phyloP scores from a whole-genome alignment of 768 basidiomycete species.

The Pleurotus platypus region DNA sequence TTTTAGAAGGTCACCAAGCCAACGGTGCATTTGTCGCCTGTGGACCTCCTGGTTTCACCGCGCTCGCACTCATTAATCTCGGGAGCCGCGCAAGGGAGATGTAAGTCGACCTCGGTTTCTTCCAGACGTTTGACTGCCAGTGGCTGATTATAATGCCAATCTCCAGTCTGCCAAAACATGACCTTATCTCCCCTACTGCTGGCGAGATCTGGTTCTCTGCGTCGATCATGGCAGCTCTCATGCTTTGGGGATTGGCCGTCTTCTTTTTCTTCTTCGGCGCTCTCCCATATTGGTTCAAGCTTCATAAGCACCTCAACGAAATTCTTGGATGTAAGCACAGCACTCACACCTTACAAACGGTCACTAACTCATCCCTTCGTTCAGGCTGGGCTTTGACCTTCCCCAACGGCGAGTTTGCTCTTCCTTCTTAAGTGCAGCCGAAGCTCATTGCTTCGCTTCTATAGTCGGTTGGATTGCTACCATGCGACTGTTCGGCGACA shows the following conservation, averaged over 20 bases:
- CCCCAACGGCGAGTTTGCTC: constrained; percentile 31
- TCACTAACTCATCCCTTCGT: background rate
- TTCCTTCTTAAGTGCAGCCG: background rate
- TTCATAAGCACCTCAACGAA: constrained; percentile 40
- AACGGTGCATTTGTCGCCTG: constrained; percentile 46
- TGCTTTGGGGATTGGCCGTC: constrained; percentile 43
- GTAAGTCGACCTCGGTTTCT: constrained; percentile 19
- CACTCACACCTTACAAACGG: background rate
- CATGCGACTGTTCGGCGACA: constrained; percentile 36
- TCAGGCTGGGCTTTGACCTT: constrained; percentile 44
- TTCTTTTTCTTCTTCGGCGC: constrained; percentile 44
- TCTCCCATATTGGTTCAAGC: constrained; percentile 46
- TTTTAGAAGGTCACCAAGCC: constrained; percentile 44
- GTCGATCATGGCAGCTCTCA: constrained; percentile 33
- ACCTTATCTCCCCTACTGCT: constrained; percentile 31
- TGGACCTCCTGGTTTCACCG: constrained; percentile 48
- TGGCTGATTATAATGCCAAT: background rate
- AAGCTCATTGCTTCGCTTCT: background rate
- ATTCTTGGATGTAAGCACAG: constrained; percentile 38
- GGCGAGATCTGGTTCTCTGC: constrained; percentile 43
- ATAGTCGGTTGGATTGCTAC: constrained; percentile 43
- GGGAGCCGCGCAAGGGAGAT: constrained; percentile 33
- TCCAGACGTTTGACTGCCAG: background rate
- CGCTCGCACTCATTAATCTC: constrained; percentile 41
- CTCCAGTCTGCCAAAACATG: constrained; percentile 27